phyloP scores from a whole-genome alignment of 139 green algal genomes.

The Auxenochlorella pyrenoidosa region DNA sequence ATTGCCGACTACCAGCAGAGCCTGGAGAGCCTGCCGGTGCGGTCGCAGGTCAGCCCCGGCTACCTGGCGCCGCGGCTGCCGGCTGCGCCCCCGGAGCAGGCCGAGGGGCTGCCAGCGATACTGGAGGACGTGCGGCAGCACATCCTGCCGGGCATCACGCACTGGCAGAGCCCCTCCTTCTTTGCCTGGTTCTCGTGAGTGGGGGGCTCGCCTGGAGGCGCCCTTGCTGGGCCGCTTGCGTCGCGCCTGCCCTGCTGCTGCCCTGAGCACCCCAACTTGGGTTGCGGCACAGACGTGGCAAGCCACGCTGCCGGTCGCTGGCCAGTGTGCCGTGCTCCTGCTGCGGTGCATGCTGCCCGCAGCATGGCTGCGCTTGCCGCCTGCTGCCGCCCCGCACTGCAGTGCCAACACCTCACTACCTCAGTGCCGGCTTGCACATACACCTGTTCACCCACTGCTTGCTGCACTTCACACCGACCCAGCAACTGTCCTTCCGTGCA shows the following conservation, averaged over 20 bases:
- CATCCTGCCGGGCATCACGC: constrained; percentile 80
- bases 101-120: constrained; percentile 62
- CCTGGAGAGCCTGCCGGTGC: constrained; percentile 42
- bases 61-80: constrained; percentile 70
- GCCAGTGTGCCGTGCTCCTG: neutral
- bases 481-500: neutral
- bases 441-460: no score
- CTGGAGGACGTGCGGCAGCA: constrained; percentile 70
- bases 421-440: no score
- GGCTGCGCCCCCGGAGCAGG: constrained; percentile 54
- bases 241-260: neutral
- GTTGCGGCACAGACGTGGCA: neutral
- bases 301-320: no score
- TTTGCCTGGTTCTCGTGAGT: constrained; percentile 61
- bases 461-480: no score
- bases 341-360: no score
- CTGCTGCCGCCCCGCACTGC: no score
- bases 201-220: no score
- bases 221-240: no score
- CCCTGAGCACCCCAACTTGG: neutral
- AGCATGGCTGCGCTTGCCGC: no score
- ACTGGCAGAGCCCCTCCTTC: constrained; percentile 90
- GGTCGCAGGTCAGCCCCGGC: constrained; percentile 62
- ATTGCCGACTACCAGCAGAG: constrained; percentile 70
- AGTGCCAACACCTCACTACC: no score